Conservation (phyloP, 164 flowering plant species). For the Paratinospora sagittata region DNA sequence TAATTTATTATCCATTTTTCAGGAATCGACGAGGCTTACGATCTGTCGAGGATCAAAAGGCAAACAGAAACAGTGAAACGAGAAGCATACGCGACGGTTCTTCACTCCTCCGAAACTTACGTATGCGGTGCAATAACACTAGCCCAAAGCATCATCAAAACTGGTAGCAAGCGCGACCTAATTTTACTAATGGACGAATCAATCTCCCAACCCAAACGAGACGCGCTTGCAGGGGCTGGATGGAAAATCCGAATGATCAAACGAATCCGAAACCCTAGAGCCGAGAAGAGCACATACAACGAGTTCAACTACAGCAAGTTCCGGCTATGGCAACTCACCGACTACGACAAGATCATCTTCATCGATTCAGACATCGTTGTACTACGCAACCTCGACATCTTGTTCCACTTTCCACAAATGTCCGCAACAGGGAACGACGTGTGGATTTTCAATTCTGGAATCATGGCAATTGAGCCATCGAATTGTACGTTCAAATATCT, state of each 20-base stretch:
- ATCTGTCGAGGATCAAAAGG: conserved; percentile 32
- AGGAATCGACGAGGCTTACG: conserved; percentile 56
- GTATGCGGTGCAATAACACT: conserved; percentile 92
- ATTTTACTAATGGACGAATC: conserved; percentile 71
- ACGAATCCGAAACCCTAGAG: conserved; percentile 82
- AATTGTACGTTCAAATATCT: conserved; percentile 65
- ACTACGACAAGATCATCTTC: conserved; percentile 78
- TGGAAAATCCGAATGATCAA: conserved; percentile 68
- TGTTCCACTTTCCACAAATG: conserved; percentile 79
- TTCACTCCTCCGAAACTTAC: conserved; percentile 81
- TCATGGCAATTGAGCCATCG: conserved; percentile 95
- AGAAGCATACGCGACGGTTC: conserved; percentile 81
- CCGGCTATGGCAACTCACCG: conserved; percentile 89
- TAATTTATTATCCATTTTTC: background rate
- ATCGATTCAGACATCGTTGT: conserved; percentile 84
- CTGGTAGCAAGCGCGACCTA: conserved; percentile 80
- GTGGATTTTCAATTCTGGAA: conserved; percentile 83
- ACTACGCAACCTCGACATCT: conserved; percentile 59
- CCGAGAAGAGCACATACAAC: conserved; percentile 65
- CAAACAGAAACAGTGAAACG: conserved; percentile 26
- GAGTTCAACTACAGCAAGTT: conserved; percentile 95
- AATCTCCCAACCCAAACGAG: conserved; percentile 48
- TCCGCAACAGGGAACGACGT: conserved; percentile 81
- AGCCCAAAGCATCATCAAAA: conserved; percentile 61
- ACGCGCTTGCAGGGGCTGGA: conserved; percentile 61